Evolutionary conservation across 257 asterid species (phyloP).

Genomic region (Scutellaria minor): DNA sequence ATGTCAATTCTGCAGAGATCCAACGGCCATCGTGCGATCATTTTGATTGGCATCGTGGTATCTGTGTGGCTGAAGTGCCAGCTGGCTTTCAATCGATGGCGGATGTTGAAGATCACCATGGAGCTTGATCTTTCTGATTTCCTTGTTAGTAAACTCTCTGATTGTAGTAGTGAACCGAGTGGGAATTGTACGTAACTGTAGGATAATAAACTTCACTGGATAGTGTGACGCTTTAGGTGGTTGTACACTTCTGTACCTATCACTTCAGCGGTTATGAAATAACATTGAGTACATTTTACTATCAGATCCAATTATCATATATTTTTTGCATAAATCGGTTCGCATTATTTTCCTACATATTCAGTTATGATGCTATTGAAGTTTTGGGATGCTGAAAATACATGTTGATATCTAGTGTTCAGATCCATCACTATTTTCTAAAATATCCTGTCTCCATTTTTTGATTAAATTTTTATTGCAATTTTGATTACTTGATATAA

Average conservation of each 20-base stretch:
- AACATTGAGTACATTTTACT: constrained; percentile 17
- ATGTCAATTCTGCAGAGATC: constrained; percentile 33
- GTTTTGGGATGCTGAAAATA: too few species aligned
- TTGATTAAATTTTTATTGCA: not conserved
- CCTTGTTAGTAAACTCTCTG: constrained; percentile 9
- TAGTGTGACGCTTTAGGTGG: too few species aligned
- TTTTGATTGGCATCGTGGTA: constrained; percentile 50
- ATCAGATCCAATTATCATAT: constrained; percentile 4
- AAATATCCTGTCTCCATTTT: too few species aligned
- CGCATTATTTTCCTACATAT: not conserved
- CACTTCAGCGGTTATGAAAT: constrained; percentile 21
- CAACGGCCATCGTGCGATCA: constrained; percentile 47
- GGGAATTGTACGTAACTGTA: constrained; percentile 25
- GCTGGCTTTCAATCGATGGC: constrained; percentile 46
- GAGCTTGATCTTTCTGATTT: constrained; percentile 41
- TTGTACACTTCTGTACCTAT: not conserved
- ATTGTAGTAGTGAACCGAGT: not conserved
- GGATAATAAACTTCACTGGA: constrained; percentile 25
- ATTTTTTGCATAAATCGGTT: not conserved
- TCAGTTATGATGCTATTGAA: not conserved
- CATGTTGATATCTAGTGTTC: too few species aligned
- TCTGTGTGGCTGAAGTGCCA: constrained; percentile 58
- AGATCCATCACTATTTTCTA: too few species aligned
- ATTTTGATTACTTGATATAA: too few species aligned
- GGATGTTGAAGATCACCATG: constrained; percentile 46